A percentile compares a stretch with the other conserved stretches of the same genome.
Conservation (phyloP, 2,329 filamentous ascomycete genomes). For the Penicillium expansum region DNA sequence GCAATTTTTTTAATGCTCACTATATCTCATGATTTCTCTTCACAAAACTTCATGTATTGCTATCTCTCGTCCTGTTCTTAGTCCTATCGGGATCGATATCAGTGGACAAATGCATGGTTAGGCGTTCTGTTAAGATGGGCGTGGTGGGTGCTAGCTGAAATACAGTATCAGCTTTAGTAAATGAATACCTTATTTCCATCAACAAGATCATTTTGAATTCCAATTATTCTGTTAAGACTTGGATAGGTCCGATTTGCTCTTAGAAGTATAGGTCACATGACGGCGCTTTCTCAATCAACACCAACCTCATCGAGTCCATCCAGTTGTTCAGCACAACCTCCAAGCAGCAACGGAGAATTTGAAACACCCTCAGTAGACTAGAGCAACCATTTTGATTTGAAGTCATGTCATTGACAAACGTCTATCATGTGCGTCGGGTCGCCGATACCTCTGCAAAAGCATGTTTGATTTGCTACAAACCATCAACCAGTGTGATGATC, state of each 20-base stretch:
- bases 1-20: slow-evolving; percentile 2
- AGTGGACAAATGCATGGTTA: slow-evolving; percentile 29
- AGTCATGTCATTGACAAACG: slow-evolving; percentile 59
- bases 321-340: background rate
- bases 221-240: background rate
- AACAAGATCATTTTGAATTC: background rate
- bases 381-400: too few relatives aligned
- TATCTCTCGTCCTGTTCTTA: slow-evolving; percentile 15
- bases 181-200: background rate
- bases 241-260: background rate
- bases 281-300: background rate
- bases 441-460: slow-evolving; percentile 78
- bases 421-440: slow-evolving; percentile 82
- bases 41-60: slow-evolving; percentile 15
- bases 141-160: slow-evolving; percentile 5
- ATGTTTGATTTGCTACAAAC: slow-evolving; percentile 90
- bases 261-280: slow-evolving; percentile 22
- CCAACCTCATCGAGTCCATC: slow-evolving; percentile 9
- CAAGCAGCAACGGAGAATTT: background rate
- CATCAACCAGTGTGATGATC: slow-evolving; percentile 80
- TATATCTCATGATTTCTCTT: slow-evolving; percentile 14
- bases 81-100: slow-evolving; percentile 14
- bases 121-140: slow-evolving; percentile 22
- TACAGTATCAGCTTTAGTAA: background rate
- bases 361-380: background rate